Evolutionary conservation across 352 stramenopile genomes (phyloP), one percentile per base, ranked within the genome.

Genomic region (Phytophthora pinifolia): DNA sequence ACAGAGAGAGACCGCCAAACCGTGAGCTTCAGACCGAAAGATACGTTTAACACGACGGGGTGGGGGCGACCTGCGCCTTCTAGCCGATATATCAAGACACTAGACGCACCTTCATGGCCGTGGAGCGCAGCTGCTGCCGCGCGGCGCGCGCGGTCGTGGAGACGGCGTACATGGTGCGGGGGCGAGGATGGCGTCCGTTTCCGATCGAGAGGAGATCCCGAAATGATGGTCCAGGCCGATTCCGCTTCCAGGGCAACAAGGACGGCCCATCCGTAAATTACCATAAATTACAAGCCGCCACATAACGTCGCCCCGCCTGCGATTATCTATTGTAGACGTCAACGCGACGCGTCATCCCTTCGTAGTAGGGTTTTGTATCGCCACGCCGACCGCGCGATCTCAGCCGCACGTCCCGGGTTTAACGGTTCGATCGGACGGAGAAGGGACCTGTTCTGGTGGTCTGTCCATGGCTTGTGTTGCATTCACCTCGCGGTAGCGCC

Each of bases 91-190:
- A 27, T 6, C 22, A 5, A 27, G 4, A 27, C 30, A 31, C 6
- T 15, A 10, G 31, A 59, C 72, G 37, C 37, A 85, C 75, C 79
- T 87, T 88, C 50, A 67, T 61, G 56, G 67, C 76, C 44, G 68
- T 83, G 57, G 74, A 80, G 74, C 82, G 79, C 51, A 89, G 54
- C 64, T 83, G 76, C 77, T 85, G 80, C 62, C 82, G 77, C 62
- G 74, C 75, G 31, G 65, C 67, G 65, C 75, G 75, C 56, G 76
- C 67, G 57, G 67, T 76, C 61, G 73, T 70, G 43, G 79, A 76
- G 54, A 88, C 73, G 54, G 76, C 74, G 72, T 82, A 83, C 80
- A 83, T 79, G 17, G 42, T 61, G 37, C 41, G 62, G 56, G 45
- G 55, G 31, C 31, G 31, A 48, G 29, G 44, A 22, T 60, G 29